phyloP scores from a whole-genome alignment of 2,329 filamentous ascomycete genomes.

The Pseudocercospora eumusae region DNA sequence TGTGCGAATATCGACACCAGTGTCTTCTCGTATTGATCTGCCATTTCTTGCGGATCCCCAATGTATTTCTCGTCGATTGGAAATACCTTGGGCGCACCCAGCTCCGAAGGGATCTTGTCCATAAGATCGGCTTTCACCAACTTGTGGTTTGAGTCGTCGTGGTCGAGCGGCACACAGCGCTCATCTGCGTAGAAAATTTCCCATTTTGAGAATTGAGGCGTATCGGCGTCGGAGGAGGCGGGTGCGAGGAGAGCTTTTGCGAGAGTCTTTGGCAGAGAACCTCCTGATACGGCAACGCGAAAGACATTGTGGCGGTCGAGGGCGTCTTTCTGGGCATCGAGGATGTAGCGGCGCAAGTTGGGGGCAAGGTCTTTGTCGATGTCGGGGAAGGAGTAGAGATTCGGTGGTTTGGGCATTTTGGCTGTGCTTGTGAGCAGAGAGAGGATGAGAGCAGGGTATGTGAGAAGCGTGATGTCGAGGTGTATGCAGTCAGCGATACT shows the following conservation, averaged over 20 bases:
- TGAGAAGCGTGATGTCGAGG: not conserved
- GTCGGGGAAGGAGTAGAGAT: constrained; percentile 77
- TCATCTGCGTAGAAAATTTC: constrained; percentile 99
- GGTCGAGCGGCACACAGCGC: constrained; percentile 86
- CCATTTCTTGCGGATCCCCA: constrained; percentile 84
- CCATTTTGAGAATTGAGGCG: constrained; percentile 80
- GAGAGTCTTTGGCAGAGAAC: constrained; percentile 85
- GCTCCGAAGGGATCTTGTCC: constrained; percentile 74
- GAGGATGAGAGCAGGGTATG: constrained; percentile 3
- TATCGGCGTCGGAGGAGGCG: constrained; percentile 58
- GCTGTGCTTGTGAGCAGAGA: not conserved
- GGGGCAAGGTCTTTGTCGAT: constrained; percentile 70
- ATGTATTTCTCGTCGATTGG: constrained; percentile 70
- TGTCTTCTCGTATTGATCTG: constrained; percentile 87
- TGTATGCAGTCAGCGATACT: not conserved
- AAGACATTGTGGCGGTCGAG: constrained; percentile 76
- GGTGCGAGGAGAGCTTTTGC: constrained; percentile 74
- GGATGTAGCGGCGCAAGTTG: constrained; percentile 77
- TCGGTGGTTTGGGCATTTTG: constrained; percentile 47
- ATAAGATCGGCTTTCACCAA: constrained; percentile 85
- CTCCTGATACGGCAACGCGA: constrained; percentile 90
- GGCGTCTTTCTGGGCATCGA: constrained; percentile 77
- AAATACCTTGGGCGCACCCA: constrained; percentile 71
- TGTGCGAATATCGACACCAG: constrained; percentile 85
- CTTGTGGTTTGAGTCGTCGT: constrained; percentile 91